Base-by-base conservation (phyloP, 257 asterid species). In the Prunella vulgaris region DNA sequence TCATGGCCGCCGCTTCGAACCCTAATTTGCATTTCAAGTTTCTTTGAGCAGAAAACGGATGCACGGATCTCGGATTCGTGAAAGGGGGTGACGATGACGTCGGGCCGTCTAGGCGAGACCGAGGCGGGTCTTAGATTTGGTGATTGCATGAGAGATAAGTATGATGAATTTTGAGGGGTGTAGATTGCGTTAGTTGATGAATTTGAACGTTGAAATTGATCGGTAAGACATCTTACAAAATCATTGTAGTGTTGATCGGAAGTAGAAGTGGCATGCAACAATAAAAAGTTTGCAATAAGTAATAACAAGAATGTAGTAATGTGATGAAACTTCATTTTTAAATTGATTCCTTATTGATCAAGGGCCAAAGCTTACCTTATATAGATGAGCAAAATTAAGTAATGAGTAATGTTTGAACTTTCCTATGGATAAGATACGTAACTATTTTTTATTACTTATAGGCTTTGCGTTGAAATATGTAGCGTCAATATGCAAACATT, bases 171-270 rank as follows among this genome's bases (percentile, higher is more conserved):
- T 58, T 58, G 64, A 5, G 64, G 64, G 10, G 64, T 58, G 42
- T 58, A 13, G 4, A 58, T 58, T 5, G 15, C 5, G 37, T 18
- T 6, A n/a, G 22, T 25, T 13, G 37, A 12, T 12, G 49, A 42
- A 13, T 56, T 71, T 67, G 4, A 75, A 59, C 17, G 28, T 32
- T 49, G 17, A 0, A 78, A 60, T 54, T 70, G 64, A 5, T 49
- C 38, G 13, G 53, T 65, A 6, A 74, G 75, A 49, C 83, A 79
- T 52, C 35, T 27, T 7, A 75, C 60, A 20, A 79, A 74, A 38
- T 67, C 52, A 8, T 22, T 0, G 48, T 24, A 37, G 60, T 22
- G 35, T 18, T 60, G 22, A 4, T 60, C 6, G 1, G 7, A 17
- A 7, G 66, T n/a, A 57, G 40, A 60, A 60, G 30, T 28, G 40